A percentile compares a stretch with the other conserved stretches of the same genome.
Evolutionary conservation across 352 stramenopile genomes (phyloP).

Genomic region (Poterioochromonas sp.): DNA sequence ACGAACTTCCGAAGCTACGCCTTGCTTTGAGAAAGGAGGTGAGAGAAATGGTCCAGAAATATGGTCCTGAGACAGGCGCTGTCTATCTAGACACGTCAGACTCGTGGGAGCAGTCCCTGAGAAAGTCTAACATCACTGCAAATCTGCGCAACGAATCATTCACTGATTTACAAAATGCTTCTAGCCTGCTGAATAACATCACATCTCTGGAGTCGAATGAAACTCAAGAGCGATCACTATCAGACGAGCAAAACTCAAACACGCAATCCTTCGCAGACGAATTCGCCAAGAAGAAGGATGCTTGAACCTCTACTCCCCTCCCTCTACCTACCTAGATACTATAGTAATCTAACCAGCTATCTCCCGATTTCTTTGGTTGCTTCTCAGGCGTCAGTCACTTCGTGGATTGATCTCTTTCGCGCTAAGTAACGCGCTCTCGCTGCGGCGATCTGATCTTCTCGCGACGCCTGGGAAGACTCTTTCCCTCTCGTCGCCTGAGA

Average conservation of each 20-base stretch:
- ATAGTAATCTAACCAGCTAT: no score
- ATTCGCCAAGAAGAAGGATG: no score
- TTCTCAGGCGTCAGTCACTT: no score
- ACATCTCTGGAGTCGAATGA: not conserved
- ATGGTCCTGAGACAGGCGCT: conserved; percentile 42
- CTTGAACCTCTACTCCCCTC: no score
- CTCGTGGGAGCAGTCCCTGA: conserved; percentile 37
- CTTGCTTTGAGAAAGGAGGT: conserved; percentile 42
- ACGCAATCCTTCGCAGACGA: no score
- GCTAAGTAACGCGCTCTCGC: conserved; percentile 68
- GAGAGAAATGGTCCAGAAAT: conserved; percentile 40
- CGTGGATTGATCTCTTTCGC: no score
- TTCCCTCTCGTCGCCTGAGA: not conserved
- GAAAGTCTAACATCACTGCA: conserved; percentile 16
- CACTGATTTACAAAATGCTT: not conserved
- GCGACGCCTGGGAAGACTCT: conserved; percentile 24
- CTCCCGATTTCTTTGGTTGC: no score
- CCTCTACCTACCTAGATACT: no score
- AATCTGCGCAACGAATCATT: conserved; percentile 4
- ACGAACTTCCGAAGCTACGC: conserved; percentile 31
- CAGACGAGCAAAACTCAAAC: no score
- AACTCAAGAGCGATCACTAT: no score
- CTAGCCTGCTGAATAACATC: not conserved
- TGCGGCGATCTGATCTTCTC: conserved; percentile 59
- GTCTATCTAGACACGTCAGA: conserved; percentile 40